phyloP scores from a whole-genome alignment of 805 yeast genomes.

The Grigorovia yakushimaensis region DNA sequence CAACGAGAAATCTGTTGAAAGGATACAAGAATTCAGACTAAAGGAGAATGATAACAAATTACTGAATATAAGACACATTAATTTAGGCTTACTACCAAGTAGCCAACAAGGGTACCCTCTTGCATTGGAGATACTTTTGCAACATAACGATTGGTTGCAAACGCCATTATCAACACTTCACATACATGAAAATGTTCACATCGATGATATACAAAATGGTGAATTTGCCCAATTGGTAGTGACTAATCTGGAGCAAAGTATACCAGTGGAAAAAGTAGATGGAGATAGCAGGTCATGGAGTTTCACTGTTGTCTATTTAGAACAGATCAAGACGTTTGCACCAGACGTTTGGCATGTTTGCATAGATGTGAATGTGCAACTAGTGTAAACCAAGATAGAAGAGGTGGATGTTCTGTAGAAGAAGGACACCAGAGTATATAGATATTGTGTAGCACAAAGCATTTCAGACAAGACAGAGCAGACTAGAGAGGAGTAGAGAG shows the following conservation, averaged over 20 bases:
- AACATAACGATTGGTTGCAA: conserved; percentile 8
- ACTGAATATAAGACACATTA: conserved; percentile 42
- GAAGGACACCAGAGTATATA: too few species aligned
- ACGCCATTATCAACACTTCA: conserved; percentile 35
- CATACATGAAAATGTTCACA: conserved; percentile 66
- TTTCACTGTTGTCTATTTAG: conserved; percentile 32
- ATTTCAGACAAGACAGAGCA: too few species aligned
- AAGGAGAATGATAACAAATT: conserved; percentile 17
- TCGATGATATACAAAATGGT: conserved; percentile 29
- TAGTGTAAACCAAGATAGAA: too few species aligned
- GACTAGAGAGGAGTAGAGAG: too few species aligned
- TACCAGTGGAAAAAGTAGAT: background rate
- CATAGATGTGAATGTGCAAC: background rate
- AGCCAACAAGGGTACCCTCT: conserved; percentile 54
- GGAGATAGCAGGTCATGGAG: background rate
- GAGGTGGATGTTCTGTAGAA: too few species aligned
- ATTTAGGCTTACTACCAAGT: conserved; percentile 70
- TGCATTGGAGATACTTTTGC: conserved; percentile 23
- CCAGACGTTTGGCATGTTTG: conserved; percentile 76
- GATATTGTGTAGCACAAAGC: too few species aligned
- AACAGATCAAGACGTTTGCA: conserved; percentile 73
- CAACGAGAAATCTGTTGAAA: conserved; percentile 40
- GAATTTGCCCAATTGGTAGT: conserved; percentile 5
- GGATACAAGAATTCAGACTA: conserved; percentile 29
- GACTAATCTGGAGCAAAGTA: background rate